Percentiles rank a stretch among this genome's conserved stretches.
Evolutionary conservation across 352 stramenopile species (phyloP).

Genomic region (Phytophthora palmivora): DNA sequence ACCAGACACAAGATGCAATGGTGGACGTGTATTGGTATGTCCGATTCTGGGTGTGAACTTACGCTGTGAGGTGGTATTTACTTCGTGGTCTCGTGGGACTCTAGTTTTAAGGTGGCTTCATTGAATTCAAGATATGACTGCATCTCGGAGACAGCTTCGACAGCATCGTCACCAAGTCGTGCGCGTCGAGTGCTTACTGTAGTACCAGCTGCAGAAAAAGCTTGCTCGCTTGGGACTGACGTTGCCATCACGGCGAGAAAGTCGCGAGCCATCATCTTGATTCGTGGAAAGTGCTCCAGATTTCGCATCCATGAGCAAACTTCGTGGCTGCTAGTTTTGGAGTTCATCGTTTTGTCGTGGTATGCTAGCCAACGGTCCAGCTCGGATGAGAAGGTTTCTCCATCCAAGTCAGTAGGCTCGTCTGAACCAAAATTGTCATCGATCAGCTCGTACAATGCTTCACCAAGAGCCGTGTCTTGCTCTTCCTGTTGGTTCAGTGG

Average conservation of each 20-base stretch:
- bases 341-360: conserved; percentile 5
- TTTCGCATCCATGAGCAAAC: conserved; percentile 19
- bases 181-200: conserved; percentile 12
- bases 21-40: not conserved
- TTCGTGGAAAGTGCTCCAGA: conserved; percentile 13
- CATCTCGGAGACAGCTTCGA: conserved; percentile 16
- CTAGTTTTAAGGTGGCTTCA: conserved; percentile 5
- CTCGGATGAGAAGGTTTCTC: conserved; percentile 11
- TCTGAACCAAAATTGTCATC: conserved; percentile 11
- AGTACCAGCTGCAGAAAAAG: conserved; percentile 15
- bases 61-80: not conserved
- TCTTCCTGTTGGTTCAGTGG: conserved; percentile 7
- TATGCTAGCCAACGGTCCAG: conserved; percentile 17
- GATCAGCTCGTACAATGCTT: conserved; percentile 4
- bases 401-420: not conserved
- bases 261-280: conserved; percentile 21
- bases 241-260: conserved; percentile 28
- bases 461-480: conserved; percentile 2
- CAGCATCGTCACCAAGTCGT: conserved; percentile 21
- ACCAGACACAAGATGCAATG: too few species aligned
- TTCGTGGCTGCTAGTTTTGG: conserved; percentile 7
- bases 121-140: conserved; percentile 20
- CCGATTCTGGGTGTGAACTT: not conserved
- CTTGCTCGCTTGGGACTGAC: conserved; percentile 25
- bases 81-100: not conserved